phyloP scores from a whole-genome alignment of 2,329 filamentous ascomycete species.

The Hymenoscyphus linearis region DNA sequence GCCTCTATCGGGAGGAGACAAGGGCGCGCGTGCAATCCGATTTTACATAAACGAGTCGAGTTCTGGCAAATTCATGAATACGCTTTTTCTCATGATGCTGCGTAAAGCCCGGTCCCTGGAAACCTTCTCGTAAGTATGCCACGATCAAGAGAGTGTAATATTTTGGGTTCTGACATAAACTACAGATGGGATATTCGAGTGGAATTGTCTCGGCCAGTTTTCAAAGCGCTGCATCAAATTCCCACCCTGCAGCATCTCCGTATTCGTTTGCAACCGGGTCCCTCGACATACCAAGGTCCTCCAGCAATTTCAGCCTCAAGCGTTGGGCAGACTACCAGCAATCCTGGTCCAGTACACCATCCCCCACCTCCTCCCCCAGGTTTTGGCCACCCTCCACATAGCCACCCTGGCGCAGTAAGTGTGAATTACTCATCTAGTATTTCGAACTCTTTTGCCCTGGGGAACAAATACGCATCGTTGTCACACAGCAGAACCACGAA shows the following conservation, averaged over 20 bases:
- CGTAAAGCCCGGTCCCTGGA: conserved; percentile 51
- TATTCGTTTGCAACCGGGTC: conserved; percentile 53
- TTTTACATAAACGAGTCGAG: conserved; percentile 49
- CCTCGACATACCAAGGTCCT: conserved; percentile 48
- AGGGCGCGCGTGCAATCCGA: conserved; percentile 49
- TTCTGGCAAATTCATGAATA: conserved; percentile 61
- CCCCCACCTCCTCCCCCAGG: conserved; percentile 7
- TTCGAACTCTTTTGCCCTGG: conserved; percentile 6
- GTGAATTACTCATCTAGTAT: conserved; percentile 2
- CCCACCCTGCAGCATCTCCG: conserved; percentile 47
- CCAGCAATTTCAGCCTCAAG: conserved; percentile 36
- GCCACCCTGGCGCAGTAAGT: neutral
- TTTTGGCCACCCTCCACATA: conserved; percentile 9
- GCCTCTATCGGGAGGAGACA: conserved; percentile 46
- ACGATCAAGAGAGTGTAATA: neutral
- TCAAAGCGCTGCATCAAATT: conserved; percentile 51
- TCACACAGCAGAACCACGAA: conserved; percentile 11
- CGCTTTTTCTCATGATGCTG: conserved; percentile 50
- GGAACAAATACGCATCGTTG: conserved; percentile 9
- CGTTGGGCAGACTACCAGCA: neutral
- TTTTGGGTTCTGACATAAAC: neutral
- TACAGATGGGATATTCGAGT: conserved; percentile 59
- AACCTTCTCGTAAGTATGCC: conserved; percentile 44
- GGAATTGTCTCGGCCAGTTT: conserved; percentile 54
- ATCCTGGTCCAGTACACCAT: conserved; percentile 6